Base-by-base conservation (phyloP, 1,284 basidiomycete genomes). In the Serendipita sp. region DNA sequence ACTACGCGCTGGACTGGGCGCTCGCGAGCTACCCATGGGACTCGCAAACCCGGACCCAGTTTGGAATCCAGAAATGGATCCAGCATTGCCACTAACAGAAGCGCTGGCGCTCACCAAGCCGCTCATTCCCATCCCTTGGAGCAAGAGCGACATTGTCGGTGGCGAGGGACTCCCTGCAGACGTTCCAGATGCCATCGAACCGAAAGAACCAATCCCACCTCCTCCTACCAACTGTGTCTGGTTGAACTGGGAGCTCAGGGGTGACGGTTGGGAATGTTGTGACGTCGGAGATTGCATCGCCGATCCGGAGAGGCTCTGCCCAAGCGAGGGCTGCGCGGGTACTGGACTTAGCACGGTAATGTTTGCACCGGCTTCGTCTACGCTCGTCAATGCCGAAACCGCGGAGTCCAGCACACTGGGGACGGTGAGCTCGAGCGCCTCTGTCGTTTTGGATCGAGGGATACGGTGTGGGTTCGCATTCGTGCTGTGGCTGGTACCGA, bases 371-470 rank as follows among this genome's bases (percentile, higher is more conserved):
- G 53, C n/a, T n/a, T 58, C 53, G 15, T 58, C 53, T 8, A 35
- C 22, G n/a, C 15, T 34, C 0, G 82, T 72, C 34, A 89, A 79
- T 44, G 87, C 77, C 13, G 80, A 78, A 0, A 86, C 86, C 0
- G 87, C 87, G 62, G 79, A 81, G 66, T 88, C 85, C 30, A 90
- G 78, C 1, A 89, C 87, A 6, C 84, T 83, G 2, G 87, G 87
- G 0, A 90, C 87, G 22, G 79, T 77, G 63, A 83, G 80, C 61
- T 88, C 86, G 60, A 88, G 77, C 26, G 82, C 78, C 66, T 88
- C 87, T 0, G 85, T 84, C 50, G 77, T 76, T 70, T 84, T 84
- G 34, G 82, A 81, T 44, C 87, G 79, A 0, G 87, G 79, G 53
- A 83, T 86, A 42, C 83, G 80, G 70, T 89, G 87, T 0, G 87